Conservation (phyloP, 2,329 filamentous ascomycete genomes). For the Alternaria sp. region DNA sequence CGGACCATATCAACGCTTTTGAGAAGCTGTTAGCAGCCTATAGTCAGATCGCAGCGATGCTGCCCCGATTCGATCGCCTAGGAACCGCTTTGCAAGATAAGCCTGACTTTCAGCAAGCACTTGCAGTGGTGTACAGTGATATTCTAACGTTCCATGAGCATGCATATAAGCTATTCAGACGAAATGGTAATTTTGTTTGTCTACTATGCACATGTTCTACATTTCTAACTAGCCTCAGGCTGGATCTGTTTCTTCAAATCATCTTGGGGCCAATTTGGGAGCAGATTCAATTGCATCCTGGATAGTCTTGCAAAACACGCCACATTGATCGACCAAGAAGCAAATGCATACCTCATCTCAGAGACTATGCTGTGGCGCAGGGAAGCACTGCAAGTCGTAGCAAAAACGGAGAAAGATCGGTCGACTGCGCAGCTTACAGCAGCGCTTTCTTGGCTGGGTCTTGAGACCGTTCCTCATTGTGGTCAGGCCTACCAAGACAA, state of each 20-base stretch:
- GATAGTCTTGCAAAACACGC: not conserved
- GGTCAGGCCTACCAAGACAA: not conserved
- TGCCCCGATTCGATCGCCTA: not conserved
- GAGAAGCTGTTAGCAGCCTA: not conserved
- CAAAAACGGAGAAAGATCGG: not conserved
- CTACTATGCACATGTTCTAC: accelerated
- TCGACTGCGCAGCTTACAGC: not conserved
- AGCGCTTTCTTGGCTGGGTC: not conserved
- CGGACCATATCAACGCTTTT: not conserved
- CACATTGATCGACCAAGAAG: not conserved
- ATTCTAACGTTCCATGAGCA: not conserved
- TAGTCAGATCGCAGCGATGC: not conserved
- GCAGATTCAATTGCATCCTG: not conserved
- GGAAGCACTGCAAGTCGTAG: not conserved
- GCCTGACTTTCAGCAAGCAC: not conserved
- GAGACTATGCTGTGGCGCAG: not conserved
- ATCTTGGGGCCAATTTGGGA: not conserved
- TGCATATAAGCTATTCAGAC: not conserved
- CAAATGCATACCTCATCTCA: not conserved
- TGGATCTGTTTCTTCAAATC: not conserved
- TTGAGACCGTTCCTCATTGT: not conserved
- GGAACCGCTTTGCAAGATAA: not conserved
- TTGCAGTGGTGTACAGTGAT: not conserved
- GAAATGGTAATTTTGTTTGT: not conserved
- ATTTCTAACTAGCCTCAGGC: not conserved